These are phyloP conservation scores for Solanum chacoense DNA, from an alignment of 305 asterid species.

Conservation along the genomic window DNA sequence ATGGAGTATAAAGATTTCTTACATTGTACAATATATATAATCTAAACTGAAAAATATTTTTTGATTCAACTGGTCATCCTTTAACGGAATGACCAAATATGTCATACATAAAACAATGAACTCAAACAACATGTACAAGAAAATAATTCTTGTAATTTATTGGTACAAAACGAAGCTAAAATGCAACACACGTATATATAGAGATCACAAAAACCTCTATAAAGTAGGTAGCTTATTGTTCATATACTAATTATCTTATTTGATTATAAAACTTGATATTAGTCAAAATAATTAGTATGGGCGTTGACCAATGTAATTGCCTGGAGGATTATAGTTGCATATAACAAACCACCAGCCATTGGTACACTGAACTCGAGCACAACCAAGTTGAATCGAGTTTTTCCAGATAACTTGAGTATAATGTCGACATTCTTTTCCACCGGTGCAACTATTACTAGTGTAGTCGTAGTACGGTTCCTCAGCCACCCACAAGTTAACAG, in stretches of 20 bases:
- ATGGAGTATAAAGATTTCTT: no score
- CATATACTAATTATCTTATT: not conserved
- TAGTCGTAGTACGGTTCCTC: constrained; percentile 31
- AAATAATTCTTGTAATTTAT: not conserved
- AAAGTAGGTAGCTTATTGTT: not conserved
- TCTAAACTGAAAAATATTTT: no score
- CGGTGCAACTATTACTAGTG: constrained; percentile 14
- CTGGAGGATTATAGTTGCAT: constrained; percentile 50
- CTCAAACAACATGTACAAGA: not conserved
- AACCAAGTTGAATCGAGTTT: constrained; percentile 28
- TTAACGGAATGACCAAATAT: not conserved
- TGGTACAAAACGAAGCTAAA: not conserved
- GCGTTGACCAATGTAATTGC: constrained; percentile 40
- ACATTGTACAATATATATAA: no score
- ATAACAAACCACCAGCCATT: constrained; percentile 40
- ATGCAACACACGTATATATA: not conserved
- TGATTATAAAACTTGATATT: not conserved
- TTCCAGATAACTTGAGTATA: constrained; percentile 68
- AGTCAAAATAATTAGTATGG: constrained; percentile 8
- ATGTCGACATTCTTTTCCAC: constrained; percentile 28
- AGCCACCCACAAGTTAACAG: constrained; percentile 23
- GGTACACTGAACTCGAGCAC: constrained; percentile 32
- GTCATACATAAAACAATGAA: not conserved
- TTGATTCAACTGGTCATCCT: not conserved
- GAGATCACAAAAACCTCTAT: not conserved